Base-by-base conservation (phyloP, 192 early-diverging fungal genomes). In the Linnemannia elongata region DNA sequence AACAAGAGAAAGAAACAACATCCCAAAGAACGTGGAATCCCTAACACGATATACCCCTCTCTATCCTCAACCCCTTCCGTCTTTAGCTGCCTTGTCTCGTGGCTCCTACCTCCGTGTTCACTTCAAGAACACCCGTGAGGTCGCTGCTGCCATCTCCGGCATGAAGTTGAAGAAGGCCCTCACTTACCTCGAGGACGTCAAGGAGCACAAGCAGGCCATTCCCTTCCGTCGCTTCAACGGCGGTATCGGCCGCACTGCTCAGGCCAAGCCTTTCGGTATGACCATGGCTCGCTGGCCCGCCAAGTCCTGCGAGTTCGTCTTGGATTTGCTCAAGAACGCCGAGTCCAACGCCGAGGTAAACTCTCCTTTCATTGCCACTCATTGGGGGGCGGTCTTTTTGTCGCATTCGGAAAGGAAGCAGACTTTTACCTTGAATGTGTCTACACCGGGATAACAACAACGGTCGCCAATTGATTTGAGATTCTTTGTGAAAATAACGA, bases 41-140 rank as follows among this genome's bases (percentile, higher is more conserved):
- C 39, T 54, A 42, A 38, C 30, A 78, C 18, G n/a, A 3, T 38
- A 45, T 49, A 49, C 6, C 39, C 55, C 57, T 76, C 60, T 76
- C 41, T 27, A 41, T 22, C 18, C 13, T 20, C 60, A 1, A 10
- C 55, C 27, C 55, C 17, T 68, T 44, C 45, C 10, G 8, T 69
- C 27, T 18, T 72, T 88, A 94, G 95, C 94, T 91, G 96, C 96
- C 88, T 94, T 96, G 94, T 93, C 97, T 89, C 95, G 96, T 74
- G 97, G 96, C 85, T 94, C 94, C 72, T 97, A 98, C 96, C 95
- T 99, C 88, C 96, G 96, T 90, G 96, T 95, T 90, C 93, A 93
- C 91, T 98, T 98, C 95, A 98, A 99, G 95, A 99, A 99, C 95
- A 98, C 98, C 72, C 97, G 96, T 85, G 98, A 99, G 92, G 93